Conservation (phyloP, 2,329 filamentous ascomycete genomes). For the Endothia cerciana region DNA sequence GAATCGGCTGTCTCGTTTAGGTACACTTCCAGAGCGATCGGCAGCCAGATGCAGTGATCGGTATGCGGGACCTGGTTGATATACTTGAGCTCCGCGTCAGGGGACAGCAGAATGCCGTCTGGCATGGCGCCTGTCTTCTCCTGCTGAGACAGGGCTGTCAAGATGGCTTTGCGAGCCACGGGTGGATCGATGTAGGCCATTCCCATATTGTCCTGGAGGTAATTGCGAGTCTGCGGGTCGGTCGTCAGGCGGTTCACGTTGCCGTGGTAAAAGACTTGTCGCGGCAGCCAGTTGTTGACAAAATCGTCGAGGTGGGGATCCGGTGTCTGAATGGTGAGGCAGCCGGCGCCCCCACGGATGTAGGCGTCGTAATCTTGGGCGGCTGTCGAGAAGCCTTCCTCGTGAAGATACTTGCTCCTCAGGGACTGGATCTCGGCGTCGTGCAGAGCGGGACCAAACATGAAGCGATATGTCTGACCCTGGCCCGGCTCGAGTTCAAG, state of each 20-base stretch:
- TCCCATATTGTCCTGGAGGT: conserved; percentile 64
- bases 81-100: conserved; percentile 61
- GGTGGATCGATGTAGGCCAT: conserved; percentile 60
- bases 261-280: conserved; percentile 62
- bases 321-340: conserved; percentile 56
- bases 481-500: conserved; percentile 44
- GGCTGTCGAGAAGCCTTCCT: conserved; percentile 50
- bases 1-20: conserved; percentile 60
- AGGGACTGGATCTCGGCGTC: conserved; percentile 53
- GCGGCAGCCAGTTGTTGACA: conserved; percentile 62
- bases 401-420: conserved; percentile 52
- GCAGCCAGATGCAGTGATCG: conserved; percentile 63
- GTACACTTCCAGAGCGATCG: conserved; percentile 58
- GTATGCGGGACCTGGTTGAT: conserved; percentile 66
- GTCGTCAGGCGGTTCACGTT: conserved; percentile 62
- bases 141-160: conserved; percentile 56
- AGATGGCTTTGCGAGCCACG: conserved; percentile 52
- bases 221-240: conserved; percentile 63
- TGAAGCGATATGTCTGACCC: conserved; percentile 53
- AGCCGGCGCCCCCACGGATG: conserved; percentile 54
- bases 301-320: conserved; percentile 60
- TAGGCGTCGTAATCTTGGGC: conserved; percentile 54
- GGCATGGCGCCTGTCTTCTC: conserved; percentile 60
- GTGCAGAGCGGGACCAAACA: conserved; percentile 59
- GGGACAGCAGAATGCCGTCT: conserved; percentile 57